Evolutionary conservation across 1,284 basidiomycete genomes (phyloP), one percentile per base, ranked within the genome.

Genomic region (Ustilago cynodontis): DNA sequence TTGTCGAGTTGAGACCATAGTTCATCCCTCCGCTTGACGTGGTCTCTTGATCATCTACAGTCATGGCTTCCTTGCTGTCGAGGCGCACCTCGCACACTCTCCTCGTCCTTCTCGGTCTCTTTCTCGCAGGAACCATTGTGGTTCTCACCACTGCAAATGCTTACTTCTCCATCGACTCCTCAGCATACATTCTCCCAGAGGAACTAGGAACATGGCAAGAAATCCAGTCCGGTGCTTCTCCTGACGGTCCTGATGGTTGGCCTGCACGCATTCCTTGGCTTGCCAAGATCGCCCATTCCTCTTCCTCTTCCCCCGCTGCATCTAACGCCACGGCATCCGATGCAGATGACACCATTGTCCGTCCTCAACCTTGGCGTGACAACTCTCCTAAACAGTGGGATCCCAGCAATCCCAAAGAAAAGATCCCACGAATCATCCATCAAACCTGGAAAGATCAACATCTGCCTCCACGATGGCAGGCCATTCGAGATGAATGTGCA

Each of bases 361-460:
- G 39, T 2, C 67, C 65, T 20, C 67, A 74, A 49, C 71, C 76
- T 6, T 73, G 71, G 71, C 65, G 71, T 41, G 70, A 77, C 67
- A 73, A 77, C 52, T 60, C 70, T 0, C 71, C 67, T 31, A 73
- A 66, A 28, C 45, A 69, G 31, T 73, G 70, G 65, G 67, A 77
- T 24, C 56, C 70, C 24, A 59, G 20, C 63, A 71, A 65, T 37
- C 80, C 83, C 16, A 57, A 51, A 6, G 83, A 84, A 55, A 80
- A 80, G 61, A 92, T 98, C 47, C 96, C 96, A 1, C 90, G 94
- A 57, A 94, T 99, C 80, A 91, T 99, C 60, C 96, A 99, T 87
- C 96, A 98, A 89, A 99, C 97, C 22, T 99, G 96, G 96, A 98
- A 97, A 88, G 92, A 92, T 20, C 92, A 96, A 73, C 90, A 89